phyloP scores from a whole-genome alignment of 352 stramenopile genomes.

The Phytophthora rubi region DNA sequence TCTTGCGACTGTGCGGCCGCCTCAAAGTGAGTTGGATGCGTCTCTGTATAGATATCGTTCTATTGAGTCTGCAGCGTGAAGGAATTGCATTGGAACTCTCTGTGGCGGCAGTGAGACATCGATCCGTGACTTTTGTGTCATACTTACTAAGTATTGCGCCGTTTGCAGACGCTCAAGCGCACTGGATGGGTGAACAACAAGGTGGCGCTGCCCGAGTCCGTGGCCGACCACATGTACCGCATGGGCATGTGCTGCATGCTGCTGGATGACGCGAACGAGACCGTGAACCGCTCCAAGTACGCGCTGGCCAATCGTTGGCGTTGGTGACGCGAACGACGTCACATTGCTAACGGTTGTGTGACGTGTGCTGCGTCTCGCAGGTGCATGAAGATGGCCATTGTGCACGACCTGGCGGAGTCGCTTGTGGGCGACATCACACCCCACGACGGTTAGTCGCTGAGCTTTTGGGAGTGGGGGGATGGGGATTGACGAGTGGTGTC shows the following conservation, averaged over 20 bases:
- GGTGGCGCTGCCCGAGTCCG: slow-evolving; percentile 88
- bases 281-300: slow-evolving; percentile 73
- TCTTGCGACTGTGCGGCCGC: slow-evolving; percentile 77
- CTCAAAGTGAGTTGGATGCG: slow-evolving; percentile 61
- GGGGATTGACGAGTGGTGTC: neutral
- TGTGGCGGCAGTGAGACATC: neutral
- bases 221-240: slow-evolving; percentile 95
- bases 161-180: slow-evolving; percentile 80
- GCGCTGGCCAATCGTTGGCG: slow-evolving; percentile 26
- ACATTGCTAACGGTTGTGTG: neutral
- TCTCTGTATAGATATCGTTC: neutral
- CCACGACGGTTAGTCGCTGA: slow-evolving; percentile 63
- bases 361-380: slow-evolving; percentile 33
- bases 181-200: slow-evolving; percentile 94
- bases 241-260: slow-evolving; percentile 93
- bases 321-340: neutral
- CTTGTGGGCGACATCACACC: slow-evolving; percentile 95
- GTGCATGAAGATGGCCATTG: slow-evolving; percentile 92
- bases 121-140: slow-evolving; percentile 7
- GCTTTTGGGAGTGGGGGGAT: neutral
- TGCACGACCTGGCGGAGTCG: slow-evolving; percentile 94
- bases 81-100: neutral
- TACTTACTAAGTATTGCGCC: neutral
- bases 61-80: slow-evolving; percentile 6
- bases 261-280: slow-evolving; percentile 74